These are phyloP conservation scores for Chaetomium fimeti DNA, from an alignment of 495 filamentous ascomycete species.

Conservation along the genomic window DNA sequence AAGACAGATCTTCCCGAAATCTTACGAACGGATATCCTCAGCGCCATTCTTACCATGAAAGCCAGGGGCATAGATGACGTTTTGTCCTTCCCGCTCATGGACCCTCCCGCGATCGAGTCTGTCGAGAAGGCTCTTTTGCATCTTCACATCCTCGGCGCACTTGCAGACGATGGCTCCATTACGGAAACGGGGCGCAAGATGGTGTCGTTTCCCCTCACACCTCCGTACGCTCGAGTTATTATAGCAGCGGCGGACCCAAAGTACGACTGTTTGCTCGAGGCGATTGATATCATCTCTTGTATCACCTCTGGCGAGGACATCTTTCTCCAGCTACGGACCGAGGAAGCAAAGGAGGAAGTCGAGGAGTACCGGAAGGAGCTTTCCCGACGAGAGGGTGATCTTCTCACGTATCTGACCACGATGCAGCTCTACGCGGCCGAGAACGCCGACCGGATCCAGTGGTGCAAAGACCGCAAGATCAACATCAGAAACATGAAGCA, in stretches of 20 bases:
- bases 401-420: conserved; percentile 79
- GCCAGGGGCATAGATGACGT: conserved; percentile 84
- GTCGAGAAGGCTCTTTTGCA: conserved; percentile 83
- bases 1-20: conserved; percentile 83
- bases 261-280: conserved; percentile 70
- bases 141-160: conserved; percentile 71
- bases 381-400: conserved; percentile 79
- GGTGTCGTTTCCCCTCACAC: conserved; percentile 78
- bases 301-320: conserved; percentile 83
- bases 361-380: conserved; percentile 71
- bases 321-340: conserved; percentile 74
- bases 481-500: conserved; percentile 78
- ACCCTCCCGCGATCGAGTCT: conserved; percentile 71
- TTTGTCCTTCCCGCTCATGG: conserved; percentile 79
- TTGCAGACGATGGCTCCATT: conserved; percentile 70
- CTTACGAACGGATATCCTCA: conserved; percentile 79
- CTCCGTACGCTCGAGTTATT: conserved; percentile 75
- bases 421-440: conserved; percentile 80
- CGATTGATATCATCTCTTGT: conserved; percentile 87
- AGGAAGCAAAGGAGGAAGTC: conserved; percentile 77
- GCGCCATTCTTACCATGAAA: conserved; percentile 90
- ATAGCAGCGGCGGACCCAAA: conserved; percentile 73
- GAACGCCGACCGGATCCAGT: conserved; percentile 67
- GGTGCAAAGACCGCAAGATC: conserved; percentile 76
- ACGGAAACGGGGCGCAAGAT: conserved; percentile 72